Evolutionary conservation across 2,329 filamentous ascomycete genomes (phyloP), one percentile per base, ranked within the genome.

Genomic region (Cladorrhinum sp.): DNA sequence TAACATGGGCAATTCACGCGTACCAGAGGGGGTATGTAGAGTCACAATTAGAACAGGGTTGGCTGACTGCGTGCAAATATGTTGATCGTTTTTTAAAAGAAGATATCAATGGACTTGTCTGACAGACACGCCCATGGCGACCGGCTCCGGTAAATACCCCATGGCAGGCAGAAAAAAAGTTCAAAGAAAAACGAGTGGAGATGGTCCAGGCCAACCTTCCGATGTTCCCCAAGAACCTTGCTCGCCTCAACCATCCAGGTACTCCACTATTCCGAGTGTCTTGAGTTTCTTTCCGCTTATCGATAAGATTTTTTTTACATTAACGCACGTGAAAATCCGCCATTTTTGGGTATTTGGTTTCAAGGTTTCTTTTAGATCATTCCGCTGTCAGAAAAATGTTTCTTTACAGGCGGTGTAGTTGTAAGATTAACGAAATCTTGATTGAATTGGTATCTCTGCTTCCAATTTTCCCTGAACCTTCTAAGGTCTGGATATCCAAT

Each of bases 101-200:
- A 45, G 16, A 12, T 36, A 6, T 32, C 27, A 32, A 64, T 61
- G 60, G 60, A 50, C 57, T 29, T n/a, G 53, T 52, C 9, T 49
- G 38, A 49, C 41, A 24, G 22, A 48, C 10, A 49, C 38, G 16
- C 23, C 41, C 5, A 27, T 9, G 16, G 13, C 32, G 9, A 25
- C 23, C 38, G 53, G 36, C 36, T n/a, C 2, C 38, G 36, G 53
- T 22, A 29, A 55, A 55, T 38, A 12, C 57, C 60, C 61, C 63
- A 66, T 67, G 32, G 50, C 58, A 58, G 64, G 18, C 54, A 51
- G 57, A 63, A 60, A 63, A 67, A 68, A 67, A 67, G 67, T 64
- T 64, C 50, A 67, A 68, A 66, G 63, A 66, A 65, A 66, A 29
- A 59, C 54, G 55, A 63, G 67, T 67, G 65, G 67, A 67, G 67